Evolutionary conservation across 495 filamentous ascomycete genomes (phyloP).

Genomic region (Cairneyella variabilis): DNA sequence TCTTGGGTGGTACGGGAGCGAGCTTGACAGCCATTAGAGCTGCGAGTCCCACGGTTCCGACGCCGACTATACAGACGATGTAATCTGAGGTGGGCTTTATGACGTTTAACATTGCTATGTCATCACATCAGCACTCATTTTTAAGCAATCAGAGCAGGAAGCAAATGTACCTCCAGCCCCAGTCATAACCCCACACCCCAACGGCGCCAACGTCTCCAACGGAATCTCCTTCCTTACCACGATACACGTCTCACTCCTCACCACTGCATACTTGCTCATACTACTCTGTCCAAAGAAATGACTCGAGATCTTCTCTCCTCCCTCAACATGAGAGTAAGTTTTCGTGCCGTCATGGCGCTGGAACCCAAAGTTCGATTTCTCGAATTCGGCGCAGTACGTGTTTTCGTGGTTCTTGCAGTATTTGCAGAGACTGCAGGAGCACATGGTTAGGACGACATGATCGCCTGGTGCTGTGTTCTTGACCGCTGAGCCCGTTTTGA

Average conservation of each 20-base stretch:
- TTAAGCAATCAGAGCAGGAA: neutral
- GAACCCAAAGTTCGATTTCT: conserved; percentile 30
- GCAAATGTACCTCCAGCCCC: conserved; percentile 29
- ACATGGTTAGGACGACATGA: conserved; percentile 37
- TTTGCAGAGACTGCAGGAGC: conserved; percentile 31
- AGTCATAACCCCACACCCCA: conserved; percentile 41
- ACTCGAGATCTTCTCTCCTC: conserved; percentile 28
- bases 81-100: conserved; percentile 24
- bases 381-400: conserved; percentile 30
- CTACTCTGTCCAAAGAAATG: conserved; percentile 45
- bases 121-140: neutral
- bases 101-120: conserved; percentile 36
- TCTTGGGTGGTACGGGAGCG: conserved; percentile 22
- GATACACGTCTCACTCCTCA: conserved; percentile 21
- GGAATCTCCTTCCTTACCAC: conserved; percentile 20
- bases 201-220: conserved; percentile 32
- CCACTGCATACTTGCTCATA: conserved; percentile 33
- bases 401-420: conserved; percentile 27
- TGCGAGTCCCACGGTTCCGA: conserved; percentile 41
- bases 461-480: conserved; percentile 39
- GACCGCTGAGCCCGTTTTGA: conserved; percentile 35
- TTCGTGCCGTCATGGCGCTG: conserved; percentile 19
- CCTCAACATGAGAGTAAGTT: conserved; percentile 15
- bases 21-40: conserved; percentile 30
- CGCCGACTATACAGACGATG: conserved; percentile 35